Percentiles rank a stretch among this genome's conserved stretches.
Conservation (phyloP, 331 rosid genomes). For the Spiraea crenata region DNA sequence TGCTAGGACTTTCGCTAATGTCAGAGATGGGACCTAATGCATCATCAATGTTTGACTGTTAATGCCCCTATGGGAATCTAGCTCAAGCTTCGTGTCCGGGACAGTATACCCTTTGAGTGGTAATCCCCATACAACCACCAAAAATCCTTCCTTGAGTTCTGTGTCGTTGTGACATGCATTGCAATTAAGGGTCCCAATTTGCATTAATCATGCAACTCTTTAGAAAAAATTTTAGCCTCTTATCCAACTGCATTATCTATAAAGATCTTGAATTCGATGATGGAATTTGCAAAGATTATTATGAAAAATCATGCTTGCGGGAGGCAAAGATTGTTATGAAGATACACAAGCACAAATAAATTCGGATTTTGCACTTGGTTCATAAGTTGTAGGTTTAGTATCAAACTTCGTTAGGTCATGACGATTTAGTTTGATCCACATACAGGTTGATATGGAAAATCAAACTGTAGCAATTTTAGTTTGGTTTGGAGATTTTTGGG, state of each 20-base stretch:
- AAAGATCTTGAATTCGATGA: background rate
- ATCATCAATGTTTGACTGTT: constrained; percentile 36
- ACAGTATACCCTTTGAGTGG: background rate
- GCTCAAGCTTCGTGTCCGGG: background rate
- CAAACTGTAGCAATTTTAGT: too few relatives aligned
- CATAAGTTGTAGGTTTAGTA: too few relatives aligned
- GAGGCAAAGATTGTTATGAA: too few relatives aligned
- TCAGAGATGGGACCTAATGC: constrained; percentile 29
- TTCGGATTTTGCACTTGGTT: too few relatives aligned
- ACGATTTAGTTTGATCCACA: too few relatives aligned
- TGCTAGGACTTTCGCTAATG: constrained; percentile 31
- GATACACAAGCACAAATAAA: too few relatives aligned
- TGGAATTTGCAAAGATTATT: background rate
- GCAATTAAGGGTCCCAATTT: background rate
- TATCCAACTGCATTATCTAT: background rate
- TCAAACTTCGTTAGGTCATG: too few relatives aligned
- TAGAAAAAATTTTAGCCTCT: background rate
- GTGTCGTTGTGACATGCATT: background rate
- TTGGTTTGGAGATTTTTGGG: too few relatives aligned
- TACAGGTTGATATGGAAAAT: too few relatives aligned
- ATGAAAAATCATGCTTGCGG: too few relatives aligned
- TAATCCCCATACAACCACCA: background rate
- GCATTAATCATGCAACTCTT: background rate
- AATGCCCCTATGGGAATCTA: constrained; percentile 30
- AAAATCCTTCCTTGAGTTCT: background rate